phyloP scores from a whole-genome alignment of 345 rosid species.

The Mercurialis annua region DNA sequence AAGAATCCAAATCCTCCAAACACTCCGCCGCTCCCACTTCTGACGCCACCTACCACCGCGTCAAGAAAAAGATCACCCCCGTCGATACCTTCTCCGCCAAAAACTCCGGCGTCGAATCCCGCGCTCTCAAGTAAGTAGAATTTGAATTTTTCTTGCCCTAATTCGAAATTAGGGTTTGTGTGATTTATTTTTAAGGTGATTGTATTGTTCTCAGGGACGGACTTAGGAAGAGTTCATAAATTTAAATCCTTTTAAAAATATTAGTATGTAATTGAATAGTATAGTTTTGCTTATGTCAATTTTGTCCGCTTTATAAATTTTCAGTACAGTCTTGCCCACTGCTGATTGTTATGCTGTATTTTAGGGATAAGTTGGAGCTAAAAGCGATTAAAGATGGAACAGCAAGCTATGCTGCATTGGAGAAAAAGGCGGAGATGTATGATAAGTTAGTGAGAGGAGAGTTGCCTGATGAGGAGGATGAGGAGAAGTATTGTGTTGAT shows the following conservation, averaged over 20 bases:
- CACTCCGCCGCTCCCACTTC: slow-evolving; percentile 51
- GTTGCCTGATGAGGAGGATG: slow-evolving; percentile 79
- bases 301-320: no score
- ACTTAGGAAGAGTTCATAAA: no score
- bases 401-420: slow-evolving; percentile 79
- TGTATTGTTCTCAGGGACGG: no score
- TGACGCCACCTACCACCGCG: slow-evolving; percentile 62
- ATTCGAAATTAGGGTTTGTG: no score
- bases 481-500: slow-evolving; percentile 90
- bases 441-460: slow-evolving; percentile 81
- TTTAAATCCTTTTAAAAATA: no score
- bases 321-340: no score
- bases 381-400: slow-evolving; percentile 82
- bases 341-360: slow-evolving; percentile 11
- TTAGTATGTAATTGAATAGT: no score
- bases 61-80: slow-evolving; percentile 54
- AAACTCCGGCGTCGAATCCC: slow-evolving; percentile 83
- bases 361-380: slow-evolving; percentile 85
- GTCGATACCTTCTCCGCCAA: slow-evolving; percentile 51
- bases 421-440: slow-evolving; percentile 81
- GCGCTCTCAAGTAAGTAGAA: slow-evolving; percentile 74
- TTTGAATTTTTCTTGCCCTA: no score
- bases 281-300: no score
- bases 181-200: no score
- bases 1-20: slow-evolving; percentile 67